Evolutionary conservation across 2,329 filamentous ascomycete genomes (phyloP), one percentile per base, ranked within the genome.

Genomic region (Monosporascus sp.): DNA sequence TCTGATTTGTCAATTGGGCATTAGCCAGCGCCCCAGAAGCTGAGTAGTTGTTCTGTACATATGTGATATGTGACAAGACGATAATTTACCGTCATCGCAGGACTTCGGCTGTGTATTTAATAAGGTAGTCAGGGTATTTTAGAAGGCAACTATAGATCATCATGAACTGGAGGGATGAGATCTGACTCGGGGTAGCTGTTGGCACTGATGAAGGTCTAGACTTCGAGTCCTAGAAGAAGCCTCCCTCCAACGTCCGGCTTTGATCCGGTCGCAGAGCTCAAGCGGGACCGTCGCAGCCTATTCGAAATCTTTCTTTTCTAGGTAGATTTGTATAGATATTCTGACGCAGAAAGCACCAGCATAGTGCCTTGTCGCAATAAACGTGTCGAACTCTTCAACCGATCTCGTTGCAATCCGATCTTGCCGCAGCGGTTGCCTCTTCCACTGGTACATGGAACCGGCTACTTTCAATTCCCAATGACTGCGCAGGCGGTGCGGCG

Each of bases 351-450:
- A 64, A n/a, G 56, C 56, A 19, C 59, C 61, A 7, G 59, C 59
- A 22, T 66, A 65, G 31, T 59, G 61, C 49, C 64, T 64, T 11
- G 64, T 63, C 31, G 63, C 62, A 54, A 66, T 59, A 46, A 65
- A 66, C 27, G 64, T 64, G 52, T 66, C 62, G 48, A 65, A 66
- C 48, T 66, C 63, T 17, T 59, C 57, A 34, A 66, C 60, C 19
- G 60, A 58, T 48, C 52, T 65, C 45, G 56, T 59, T 41, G 62
- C 65, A 22, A 70, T 68, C 62, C 69, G 71, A 52, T 63, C 56
- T n/a, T 19, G 63, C 63, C 38, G 60, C 59, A 3, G 55, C 53
- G 20, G 63, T 53, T 44, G 57, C 63, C 9, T 66, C 60, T 47
- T 20, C 56, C 5, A 52, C 59, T 17, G 54, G 59, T 22, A 65